Evolutionary conservation across 768 basidiomycete species (phyloP).

Genomic region (Suillus alpinus): DNA sequence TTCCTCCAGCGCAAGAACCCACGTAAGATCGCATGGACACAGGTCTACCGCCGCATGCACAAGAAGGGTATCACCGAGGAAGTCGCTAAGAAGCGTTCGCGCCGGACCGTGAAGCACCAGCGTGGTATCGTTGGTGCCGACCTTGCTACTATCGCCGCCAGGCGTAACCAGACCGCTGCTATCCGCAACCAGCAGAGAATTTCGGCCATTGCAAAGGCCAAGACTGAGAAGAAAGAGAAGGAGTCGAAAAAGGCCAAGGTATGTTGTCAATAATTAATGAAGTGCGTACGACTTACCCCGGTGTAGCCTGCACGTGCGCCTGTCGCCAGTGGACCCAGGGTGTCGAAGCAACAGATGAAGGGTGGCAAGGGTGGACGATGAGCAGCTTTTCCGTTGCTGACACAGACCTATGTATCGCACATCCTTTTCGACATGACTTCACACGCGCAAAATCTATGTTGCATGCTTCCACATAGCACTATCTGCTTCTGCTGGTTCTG

Average conservation of each 20-base stretch:
- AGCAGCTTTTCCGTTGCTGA: conserved; percentile 20
- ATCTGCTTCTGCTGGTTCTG: neutral
- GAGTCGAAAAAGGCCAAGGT: conserved; percentile 89
- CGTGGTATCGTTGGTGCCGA: conserved; percentile 98
- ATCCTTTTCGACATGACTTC: conserved; percentile 16
- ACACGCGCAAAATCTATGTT: conserved; percentile 13
- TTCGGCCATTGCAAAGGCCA: conserved; percentile 89
- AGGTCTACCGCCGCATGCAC: conserved; percentile 94
- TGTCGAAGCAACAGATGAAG: conserved; percentile 97
- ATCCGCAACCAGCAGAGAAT: conserved; percentile 77
- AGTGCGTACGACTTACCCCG: conserved; percentile 7
- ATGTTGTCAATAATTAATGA: conserved; percentile 15
- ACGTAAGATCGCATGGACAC: conserved; percentile 98
- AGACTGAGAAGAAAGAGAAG: conserved; percentile 96
- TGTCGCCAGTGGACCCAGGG: conserved; percentile 67
- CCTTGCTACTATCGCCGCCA: conserved; percentile 85
- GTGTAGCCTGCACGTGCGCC: conserved; percentile 54
- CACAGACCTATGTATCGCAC: conserved; percentile 23
- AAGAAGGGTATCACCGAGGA: conserved; percentile 99
- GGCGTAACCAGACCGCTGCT: conserved; percentile 88
- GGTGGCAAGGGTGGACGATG: conserved; percentile 78
- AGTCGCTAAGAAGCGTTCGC: conserved; percentile 97
- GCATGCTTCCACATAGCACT: conserved; percentile 1
- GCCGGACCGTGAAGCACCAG: conserved; percentile 96
- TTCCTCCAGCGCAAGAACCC: conserved; percentile 99